Conservation (phyloP, 2,329 filamentous ascomycete genomes). For the Geosmithia morbida region DNA sequence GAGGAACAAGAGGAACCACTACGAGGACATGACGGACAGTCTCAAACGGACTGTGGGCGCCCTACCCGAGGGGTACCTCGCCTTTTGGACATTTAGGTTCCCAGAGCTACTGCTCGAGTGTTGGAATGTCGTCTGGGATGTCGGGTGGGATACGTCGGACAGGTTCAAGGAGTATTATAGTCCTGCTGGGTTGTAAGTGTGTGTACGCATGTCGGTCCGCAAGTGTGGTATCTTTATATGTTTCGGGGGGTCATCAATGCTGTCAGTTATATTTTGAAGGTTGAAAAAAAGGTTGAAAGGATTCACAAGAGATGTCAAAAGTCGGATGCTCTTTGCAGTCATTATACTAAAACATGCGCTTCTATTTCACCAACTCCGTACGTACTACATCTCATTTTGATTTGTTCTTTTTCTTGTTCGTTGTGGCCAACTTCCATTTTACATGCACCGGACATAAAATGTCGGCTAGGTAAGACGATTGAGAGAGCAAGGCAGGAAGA, state of each 20-base stretch:
- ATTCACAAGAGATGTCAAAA: too few relatives aligned
- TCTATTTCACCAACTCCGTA: too few relatives aligned
- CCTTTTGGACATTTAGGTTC: conserved; percentile 72
- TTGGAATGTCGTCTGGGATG: conserved; percentile 57
- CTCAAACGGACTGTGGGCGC: conserved; percentile 58
- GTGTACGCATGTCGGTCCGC: background rate
- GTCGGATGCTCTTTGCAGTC: too few relatives aligned
- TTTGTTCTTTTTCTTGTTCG: too few relatives aligned
- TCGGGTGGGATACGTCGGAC: conserved; percentile 47
- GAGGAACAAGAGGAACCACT: conserved; percentile 94
- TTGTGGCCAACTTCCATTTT: too few relatives aligned
- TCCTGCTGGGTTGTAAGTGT: conserved; percentile 22
- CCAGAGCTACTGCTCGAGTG: conserved; percentile 66
- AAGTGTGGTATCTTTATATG: too few relatives aligned
- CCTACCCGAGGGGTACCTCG: conserved; percentile 66
- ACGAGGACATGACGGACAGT: conserved; percentile 82
- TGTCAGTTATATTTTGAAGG: too few relatives aligned
- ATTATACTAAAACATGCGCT: background rate
- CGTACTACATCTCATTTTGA: too few relatives aligned
- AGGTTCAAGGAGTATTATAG: conserved; percentile 61
- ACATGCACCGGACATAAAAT: too few relatives aligned
- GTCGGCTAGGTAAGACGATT: too few relatives aligned
- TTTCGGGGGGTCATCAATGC: too few relatives aligned
- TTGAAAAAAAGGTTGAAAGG: too few relatives aligned
- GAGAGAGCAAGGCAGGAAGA: background rate